Evolutionary conservation across 306 rosid genomes (phyloP).

Genomic region (Vicia sativa): DNA sequence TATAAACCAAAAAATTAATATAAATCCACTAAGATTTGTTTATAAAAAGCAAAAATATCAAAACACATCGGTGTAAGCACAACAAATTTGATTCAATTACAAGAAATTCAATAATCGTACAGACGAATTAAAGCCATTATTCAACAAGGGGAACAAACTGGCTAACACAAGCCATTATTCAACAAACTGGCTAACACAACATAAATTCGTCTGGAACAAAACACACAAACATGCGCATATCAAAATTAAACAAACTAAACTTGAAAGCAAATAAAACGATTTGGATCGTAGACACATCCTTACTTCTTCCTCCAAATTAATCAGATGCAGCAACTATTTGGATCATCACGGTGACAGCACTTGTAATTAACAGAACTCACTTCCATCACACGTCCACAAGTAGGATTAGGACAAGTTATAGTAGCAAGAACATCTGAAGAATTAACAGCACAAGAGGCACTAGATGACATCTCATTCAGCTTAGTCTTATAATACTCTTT

Average conservation of each 20-base stretch:
- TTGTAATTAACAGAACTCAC: constrained; percentile 32
- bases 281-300: neutral
- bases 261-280: neutral
- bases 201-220: neutral
- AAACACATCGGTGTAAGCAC: neutral
- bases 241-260: neutral
- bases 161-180: constrained; percentile 37
- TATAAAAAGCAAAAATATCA: neutral
- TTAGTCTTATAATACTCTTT: constrained; percentile 25
- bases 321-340: constrained; percentile 15
- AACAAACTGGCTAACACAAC: constrained; percentile 25
- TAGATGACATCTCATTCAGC: constrained; percentile 7
- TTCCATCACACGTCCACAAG: constrained; percentile 43
- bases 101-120: constrained; percentile 4
- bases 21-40: neutral
- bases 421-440: constrained; percentile 38
- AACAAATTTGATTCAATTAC: constrained; percentile 16
- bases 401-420: constrained; percentile 43
- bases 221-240: neutral
- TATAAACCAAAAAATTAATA: neutral
- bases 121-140: constrained; percentile 34
- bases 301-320: neutral
- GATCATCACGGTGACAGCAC: constrained; percentile 38
- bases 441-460: neutral
- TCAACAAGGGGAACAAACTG: constrained; percentile 14